Evolutionary conservation across 805 yeast genomes (phyloP).

Genomic region (Candida golubevii): DNA sequence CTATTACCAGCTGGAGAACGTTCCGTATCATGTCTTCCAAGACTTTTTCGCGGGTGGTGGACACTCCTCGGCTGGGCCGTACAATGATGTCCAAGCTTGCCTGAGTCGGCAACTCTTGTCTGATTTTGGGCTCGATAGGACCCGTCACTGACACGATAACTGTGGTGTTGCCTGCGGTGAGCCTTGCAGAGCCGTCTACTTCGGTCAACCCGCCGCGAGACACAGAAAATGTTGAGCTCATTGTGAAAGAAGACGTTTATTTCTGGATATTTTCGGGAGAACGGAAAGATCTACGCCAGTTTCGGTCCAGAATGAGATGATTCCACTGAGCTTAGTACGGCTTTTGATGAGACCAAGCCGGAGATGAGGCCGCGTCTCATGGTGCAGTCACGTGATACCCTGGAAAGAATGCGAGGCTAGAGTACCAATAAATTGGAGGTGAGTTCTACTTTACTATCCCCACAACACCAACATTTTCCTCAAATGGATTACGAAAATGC

Average conservation of each 20-base stretch:
- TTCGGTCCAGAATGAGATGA: no score
- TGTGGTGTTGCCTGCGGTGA: conserved; percentile 47
- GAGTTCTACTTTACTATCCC: no score
- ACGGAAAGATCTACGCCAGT: no score
- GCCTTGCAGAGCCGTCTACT: conserved; percentile 79
- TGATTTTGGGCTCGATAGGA: conserved; percentile 77
- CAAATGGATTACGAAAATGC: conserved; percentile 37
- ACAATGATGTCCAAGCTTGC: conserved; percentile 76
- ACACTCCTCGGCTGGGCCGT: conserved; percentile 72
- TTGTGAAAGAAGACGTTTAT: background rate
- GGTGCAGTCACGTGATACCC: no score
- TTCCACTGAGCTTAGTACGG: no score
- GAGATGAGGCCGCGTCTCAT: no score
- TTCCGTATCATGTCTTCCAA: conserved; percentile 67
- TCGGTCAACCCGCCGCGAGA: conserved; percentile 38
- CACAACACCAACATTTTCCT: background rate
- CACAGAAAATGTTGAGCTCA: conserved; percentile 10
- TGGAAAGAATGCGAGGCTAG: no score
- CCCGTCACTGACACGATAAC: conserved; percentile 81
- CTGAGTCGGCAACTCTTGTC: conserved; percentile 79
- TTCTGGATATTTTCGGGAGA: no score
- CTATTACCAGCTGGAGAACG: conserved; percentile 56
- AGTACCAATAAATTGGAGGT: no score
- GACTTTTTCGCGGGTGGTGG: conserved; percentile 70
- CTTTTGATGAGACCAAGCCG: no score